A percentile compares a stretch with the other conserved stretches of the same genome.
Evolutionary conservation across 1,139 yeast species (phyloP).

Genomic region (Kluyveromyces marxianus): DNA sequence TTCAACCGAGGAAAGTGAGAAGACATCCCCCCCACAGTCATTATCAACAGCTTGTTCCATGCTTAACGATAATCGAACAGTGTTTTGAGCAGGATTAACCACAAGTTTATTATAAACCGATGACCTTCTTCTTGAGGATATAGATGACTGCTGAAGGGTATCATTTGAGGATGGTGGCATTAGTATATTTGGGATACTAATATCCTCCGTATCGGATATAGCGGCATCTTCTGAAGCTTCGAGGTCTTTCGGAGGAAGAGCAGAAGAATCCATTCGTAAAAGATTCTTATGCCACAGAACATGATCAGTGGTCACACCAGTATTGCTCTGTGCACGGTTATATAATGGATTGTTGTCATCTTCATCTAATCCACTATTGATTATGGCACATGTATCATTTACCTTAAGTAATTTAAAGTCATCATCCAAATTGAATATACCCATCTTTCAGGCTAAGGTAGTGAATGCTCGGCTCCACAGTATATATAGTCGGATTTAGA

Average conservation of each 20-base stretch:
- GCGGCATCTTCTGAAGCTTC: not conserved
- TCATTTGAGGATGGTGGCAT: not conserved
- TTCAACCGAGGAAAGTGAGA: constrained; percentile 1
- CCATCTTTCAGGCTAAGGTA: constrained; percentile 1
- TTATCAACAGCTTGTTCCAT: constrained; percentile 6
- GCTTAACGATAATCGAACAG: constrained; percentile 23
- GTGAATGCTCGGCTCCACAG: too few relatives aligned
- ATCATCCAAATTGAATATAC: constrained; percentile 24
- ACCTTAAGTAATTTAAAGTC: constrained; percentile 16
- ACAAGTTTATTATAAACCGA: constrained; percentile 27
- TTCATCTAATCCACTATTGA: constrained; percentile 6
- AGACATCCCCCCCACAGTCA: constrained; percentile 3
- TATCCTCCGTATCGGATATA: not conserved
- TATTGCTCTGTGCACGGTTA: not conserved
- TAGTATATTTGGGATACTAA: not conserved
- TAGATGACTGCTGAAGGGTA: not conserved
- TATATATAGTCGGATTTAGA: not conserved
- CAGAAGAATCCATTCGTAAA: constrained; percentile 9
- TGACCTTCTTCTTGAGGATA: constrained; percentile 22
- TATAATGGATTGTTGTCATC: constrained; percentile 4
- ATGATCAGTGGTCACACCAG: not conserved
- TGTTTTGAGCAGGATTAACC: constrained; percentile 23
- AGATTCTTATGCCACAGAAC: constrained; percentile 13
- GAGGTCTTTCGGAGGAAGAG: constrained; percentile 5
- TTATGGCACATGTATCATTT: constrained; percentile 12